Conservation (phyloP, 1,284 basidiomycete species). For the Trametes pubescens region DNA sequence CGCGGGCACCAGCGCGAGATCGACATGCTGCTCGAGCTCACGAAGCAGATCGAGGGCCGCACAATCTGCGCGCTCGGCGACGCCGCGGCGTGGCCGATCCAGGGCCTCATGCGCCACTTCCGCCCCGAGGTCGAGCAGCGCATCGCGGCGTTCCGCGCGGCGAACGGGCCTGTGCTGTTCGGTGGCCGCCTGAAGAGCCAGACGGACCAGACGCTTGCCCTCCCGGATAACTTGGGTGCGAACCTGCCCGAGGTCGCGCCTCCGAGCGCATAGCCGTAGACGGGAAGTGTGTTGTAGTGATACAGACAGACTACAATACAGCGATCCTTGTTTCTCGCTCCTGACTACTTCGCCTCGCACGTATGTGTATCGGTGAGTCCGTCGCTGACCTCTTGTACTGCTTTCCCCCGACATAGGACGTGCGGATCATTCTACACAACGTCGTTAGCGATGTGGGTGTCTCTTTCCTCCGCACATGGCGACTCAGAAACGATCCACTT, state of each 20-base stretch:
- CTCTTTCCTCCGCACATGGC: too few species aligned
- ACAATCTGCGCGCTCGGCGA: conserved; percentile 98
- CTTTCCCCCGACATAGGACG: too few species aligned
- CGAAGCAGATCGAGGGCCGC: conserved; percentile 96
- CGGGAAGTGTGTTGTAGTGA: too few species aligned
- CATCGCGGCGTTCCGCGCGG: conserved; percentile 80
- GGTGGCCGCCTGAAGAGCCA: conserved; percentile 85
- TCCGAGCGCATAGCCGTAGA: conserved; percentile 22
- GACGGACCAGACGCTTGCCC: conserved; percentile 75
- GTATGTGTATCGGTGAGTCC: too few species aligned
- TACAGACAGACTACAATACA: too few species aligned
- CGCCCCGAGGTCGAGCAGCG: conserved; percentile 92
- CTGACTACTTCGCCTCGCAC: too few species aligned
- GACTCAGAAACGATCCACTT: too few species aligned
- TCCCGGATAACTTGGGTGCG: conserved; percentile 84
- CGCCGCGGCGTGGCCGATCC: conserved; percentile 98
- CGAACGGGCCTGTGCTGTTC: conserved; percentile 88
- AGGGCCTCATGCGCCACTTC: conserved; percentile 97
- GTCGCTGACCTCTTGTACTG: too few species aligned
- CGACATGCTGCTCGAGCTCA: conserved; percentile 95
- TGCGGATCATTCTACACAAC: too few species aligned
- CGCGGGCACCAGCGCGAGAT: conserved; percentile 93
- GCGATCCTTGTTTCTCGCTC: too few species aligned
- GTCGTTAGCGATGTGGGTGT: too few species aligned
- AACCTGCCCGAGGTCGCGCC: conserved; percentile 47